These are phyloP conservation scores for Cryptosporidium andersoni DNA, from an alignment of 169 alveolate genomes.

Conservation along the genomic window DNA sequence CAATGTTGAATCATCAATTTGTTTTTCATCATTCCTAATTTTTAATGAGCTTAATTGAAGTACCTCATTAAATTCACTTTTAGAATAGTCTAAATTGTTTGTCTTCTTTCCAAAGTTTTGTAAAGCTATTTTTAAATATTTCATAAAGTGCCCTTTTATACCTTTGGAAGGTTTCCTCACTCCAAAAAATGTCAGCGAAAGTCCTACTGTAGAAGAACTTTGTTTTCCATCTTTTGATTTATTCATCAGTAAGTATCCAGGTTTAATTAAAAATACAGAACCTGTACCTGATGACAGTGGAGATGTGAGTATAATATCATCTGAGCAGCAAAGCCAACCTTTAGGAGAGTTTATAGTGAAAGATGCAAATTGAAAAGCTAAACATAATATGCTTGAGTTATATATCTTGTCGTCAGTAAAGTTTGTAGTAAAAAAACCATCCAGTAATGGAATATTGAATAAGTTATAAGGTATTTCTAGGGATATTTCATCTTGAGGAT, in stretches of 20 bases:
- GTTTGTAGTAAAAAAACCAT: constrained; percentile 12
- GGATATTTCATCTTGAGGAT: constrained; percentile 33
- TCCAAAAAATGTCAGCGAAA: constrained; percentile 63
- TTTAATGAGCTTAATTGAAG: no score
- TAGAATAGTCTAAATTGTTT: no score
- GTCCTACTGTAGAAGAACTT: background rate
- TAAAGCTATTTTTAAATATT: constrained; percentile 2
- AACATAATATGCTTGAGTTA: background rate
- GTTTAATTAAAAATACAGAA: constrained; percentile 50
- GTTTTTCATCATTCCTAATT: no score
- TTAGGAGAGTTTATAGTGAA: constrained; percentile 22
- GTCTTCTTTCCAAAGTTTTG: background rate
- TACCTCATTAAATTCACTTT: no score
- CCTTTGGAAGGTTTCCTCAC: constrained; percentile 49
- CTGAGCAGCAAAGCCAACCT: constrained; percentile 49
- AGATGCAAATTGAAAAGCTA: constrained; percentile 6
- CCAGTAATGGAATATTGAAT: constrained; percentile 29
- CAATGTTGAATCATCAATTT: no score
- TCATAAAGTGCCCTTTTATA: constrained; percentile 29
- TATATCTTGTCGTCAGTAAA: background rate
- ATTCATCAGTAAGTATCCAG: constrained; percentile 41
- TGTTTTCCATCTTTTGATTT: background rate
- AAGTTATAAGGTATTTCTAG: constrained; percentile 43
- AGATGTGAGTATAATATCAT: constrained; percentile 34
- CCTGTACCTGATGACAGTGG: constrained; percentile 40